Evolutionary conservation across 202 grass and related monocot species (phyloP), one percentile per base, ranked within the genome.

Genomic region (Carex sylvatica): DNA sequence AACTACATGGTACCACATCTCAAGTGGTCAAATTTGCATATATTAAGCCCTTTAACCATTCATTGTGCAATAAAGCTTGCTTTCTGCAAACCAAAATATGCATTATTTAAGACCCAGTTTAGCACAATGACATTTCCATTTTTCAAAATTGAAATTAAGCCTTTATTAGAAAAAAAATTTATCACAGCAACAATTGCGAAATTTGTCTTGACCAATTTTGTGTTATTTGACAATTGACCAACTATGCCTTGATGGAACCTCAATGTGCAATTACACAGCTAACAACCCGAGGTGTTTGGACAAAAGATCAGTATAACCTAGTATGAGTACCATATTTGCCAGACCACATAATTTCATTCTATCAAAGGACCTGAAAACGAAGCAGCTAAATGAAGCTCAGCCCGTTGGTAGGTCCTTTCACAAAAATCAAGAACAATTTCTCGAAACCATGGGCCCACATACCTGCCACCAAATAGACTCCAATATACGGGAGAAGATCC

Each of bases 401-500:
- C 35, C 8, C 1, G 9, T 55, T 56, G 7, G 28, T 35, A 76
- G 2, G 28, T 19, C 28, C 16, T 4, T 58, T 13, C 2, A 83
- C 4, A 81, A 24, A 75, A 72, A 76, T 71, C 61, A 71, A 51
- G 83, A 76, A 82, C 12, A 6, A 82, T 42, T 81, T 79, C 33
- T 58, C 31, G 8, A 83, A 61, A 85, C 18, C 86, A 54, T 22
- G 44, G 83, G 42, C 47, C 36, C 8, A 53, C 73, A 59, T 60
- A 98, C 96, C 96, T 98, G 96, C 96, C 96, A 98, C 96, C 96
- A 98, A 84, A 98, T 85, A 61, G 91, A 95, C 65, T 95, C 92
- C 64, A 95, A 88, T 61, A 95, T 93, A 77, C 92, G 65, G 67
- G 89, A 93, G 79, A 98, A 93, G 80, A 98, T 91, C 96, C 96